These are phyloP conservation scores for Nemania sp. DNA, from an alignment of 2,329 filamentous ascomycete genomes.

Conservation along the genomic window DNA sequence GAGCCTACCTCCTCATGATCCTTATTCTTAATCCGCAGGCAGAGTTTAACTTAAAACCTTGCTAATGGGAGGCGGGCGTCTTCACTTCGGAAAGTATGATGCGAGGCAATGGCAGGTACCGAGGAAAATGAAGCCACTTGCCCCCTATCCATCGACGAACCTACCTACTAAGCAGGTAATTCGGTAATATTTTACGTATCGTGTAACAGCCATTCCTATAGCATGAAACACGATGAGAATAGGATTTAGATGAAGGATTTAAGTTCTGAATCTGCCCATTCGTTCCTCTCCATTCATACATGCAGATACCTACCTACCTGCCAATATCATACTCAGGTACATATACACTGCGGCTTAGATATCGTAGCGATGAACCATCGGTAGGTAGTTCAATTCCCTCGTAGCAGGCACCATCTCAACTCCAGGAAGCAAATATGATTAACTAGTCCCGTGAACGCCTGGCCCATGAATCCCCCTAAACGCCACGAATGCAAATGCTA, in stretches of 20 bases:
- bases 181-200: not conserved
- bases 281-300: not conserved
- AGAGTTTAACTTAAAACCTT: not conserved
- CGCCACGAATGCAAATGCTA: conserved; percentile 43
- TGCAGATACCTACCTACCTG: not conserved
- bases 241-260: conserved; percentile 23
- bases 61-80: not conserved
- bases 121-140: too few relatives aligned
- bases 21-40: not conserved
- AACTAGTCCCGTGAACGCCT: conserved; percentile 29
- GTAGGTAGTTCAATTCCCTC: not conserved
- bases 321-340: conserved; percentile 12
- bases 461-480: conserved; percentile 37
- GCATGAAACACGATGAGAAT: not conserved
- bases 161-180: too few relatives aligned
- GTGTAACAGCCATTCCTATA: not conserved
- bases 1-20: not conserved
- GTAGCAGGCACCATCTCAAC: not conserved
- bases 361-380: conserved; percentile 25
- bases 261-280: not conserved
- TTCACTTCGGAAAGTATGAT: conserved; percentile 25
- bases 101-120: conserved; percentile 8
- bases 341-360: conserved; percentile 1
- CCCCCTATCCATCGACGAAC: too few relatives aligned
- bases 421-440: conserved; percentile 21